Base-by-base conservation (phyloP, 1,284 basidiomycete genomes). In the Naganishia liquefaciens region DNA sequence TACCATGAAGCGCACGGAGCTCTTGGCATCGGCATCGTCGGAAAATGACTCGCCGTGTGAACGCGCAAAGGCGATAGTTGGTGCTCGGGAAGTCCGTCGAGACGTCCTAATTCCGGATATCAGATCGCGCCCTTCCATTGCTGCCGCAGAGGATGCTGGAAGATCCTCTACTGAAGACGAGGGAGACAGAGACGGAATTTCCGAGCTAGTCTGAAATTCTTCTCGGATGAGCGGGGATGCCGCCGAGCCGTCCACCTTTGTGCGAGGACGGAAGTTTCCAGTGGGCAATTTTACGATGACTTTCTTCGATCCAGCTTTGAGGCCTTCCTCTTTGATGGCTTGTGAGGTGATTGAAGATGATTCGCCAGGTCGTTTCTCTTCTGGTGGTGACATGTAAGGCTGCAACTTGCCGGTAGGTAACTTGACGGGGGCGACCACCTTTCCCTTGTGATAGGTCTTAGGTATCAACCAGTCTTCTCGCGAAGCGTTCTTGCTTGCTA, bases 391-490 rank as follows among this genome's bases (percentile, higher is more conserved):
- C 49, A 76, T 73, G 7, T 74, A 75, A 25, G 68, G 68, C 15
- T 68, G 63, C 0, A 72, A 66, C 7, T 72, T 72, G 42, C 70
- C 69, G 5, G 74, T 71, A 19, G 67, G 67, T 33, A 65, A 25
- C 42, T 54, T 62, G 28, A 68, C 67, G 17, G 54, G 43, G 11
- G 63, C 43, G n/a, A 62, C 60, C 11, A 44, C 46, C 50, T 64
- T 64, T 44, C 67, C 67, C n/a, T 60, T 50, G 17, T 63, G 33
- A 53, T 64, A 71, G 33, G 63, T 68, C 68, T 80, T 82, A 54
- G 77, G 81, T 72, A 92, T 87, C 44, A 95, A 79, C 47, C 87
- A 76, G 21, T 90, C 87, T 69, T 90, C 87, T 33, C 90, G 71
- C 4, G 86, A 86, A 42, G 90, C 80, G 52, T 87, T 85, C 44